Percentiles rank a stretch among this genome's conserved stretches.
phyloP scores from a whole-genome alignment of 2,329 filamentous ascomycete genomes.

The Hirsutella thompsonii region DNA sequence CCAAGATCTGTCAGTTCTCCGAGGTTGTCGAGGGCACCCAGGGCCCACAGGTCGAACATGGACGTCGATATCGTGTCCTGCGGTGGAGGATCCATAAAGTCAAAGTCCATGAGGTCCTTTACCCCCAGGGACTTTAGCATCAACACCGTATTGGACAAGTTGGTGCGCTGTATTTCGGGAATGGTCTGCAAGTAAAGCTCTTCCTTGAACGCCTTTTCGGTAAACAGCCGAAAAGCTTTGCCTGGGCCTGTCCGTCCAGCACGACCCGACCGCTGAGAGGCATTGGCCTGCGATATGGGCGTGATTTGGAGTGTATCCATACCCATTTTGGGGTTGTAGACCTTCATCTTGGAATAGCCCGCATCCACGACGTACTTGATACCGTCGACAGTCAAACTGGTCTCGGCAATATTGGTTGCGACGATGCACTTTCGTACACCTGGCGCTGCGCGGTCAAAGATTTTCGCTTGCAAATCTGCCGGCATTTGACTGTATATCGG shows the following conservation, averaged over 20 bases:
- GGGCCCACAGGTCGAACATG: slow-evolving; percentile 92
- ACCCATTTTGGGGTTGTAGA: slow-evolving; percentile 97
- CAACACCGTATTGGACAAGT: slow-evolving; percentile 87
- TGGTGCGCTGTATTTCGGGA: slow-evolving; percentile 93
- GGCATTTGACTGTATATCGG: slow-evolving; percentile 99
- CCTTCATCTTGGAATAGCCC: slow-evolving; percentile 93
- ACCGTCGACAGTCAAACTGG: slow-evolving; percentile 91
- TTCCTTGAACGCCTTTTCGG: slow-evolving; percentile 87
- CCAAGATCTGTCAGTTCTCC: slow-evolving; percentile 83
- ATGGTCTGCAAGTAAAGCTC: slow-evolving; percentile 96
- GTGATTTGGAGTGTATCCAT: slow-evolving; percentile 99
- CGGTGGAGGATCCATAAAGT: slow-evolving; percentile 97
- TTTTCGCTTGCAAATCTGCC: slow-evolving; percentile 92
- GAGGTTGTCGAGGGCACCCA: slow-evolving; percentile 86
- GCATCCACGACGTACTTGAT: slow-evolving; percentile 99
- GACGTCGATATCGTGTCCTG: slow-evolving; percentile 97
- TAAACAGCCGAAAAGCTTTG: slow-evolving; percentile 88
- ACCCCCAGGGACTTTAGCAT: slow-evolving; percentile 91
- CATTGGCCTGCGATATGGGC: slow-evolving; percentile 92
- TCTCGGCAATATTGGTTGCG: slow-evolving; percentile 97
- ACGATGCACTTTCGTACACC: slow-evolving; percentile 96
- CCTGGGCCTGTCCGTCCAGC: slow-evolving; percentile 91
- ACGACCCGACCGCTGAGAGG: slow-evolving; percentile 82
- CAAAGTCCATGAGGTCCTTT: slow-evolving; percentile 87
- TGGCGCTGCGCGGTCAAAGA: slow-evolving; percentile 82